Conservation (phyloP, 2,329 filamentous ascomycete genomes). For the Phialophora tarda region DNA sequence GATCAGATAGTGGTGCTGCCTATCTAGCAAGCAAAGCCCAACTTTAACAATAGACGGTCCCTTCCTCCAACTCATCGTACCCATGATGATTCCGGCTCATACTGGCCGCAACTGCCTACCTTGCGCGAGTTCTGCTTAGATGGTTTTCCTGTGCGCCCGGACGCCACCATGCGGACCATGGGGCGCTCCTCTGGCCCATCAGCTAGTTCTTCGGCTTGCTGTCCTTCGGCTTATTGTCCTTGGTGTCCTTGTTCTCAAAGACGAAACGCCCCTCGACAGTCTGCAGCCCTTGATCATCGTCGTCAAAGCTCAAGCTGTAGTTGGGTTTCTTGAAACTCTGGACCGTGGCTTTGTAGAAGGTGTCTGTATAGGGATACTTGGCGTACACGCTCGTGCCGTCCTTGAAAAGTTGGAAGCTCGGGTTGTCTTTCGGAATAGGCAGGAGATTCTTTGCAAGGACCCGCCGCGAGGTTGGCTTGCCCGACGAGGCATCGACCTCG, state of each 20-base stretch:
- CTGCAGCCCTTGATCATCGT: conserved; percentile 71
- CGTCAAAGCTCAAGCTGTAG: conserved; percentile 72
- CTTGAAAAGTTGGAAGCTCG: conserved; percentile 66
- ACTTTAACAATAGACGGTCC: conserved; percentile 1
- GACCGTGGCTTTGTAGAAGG: conserved; percentile 83
- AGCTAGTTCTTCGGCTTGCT: background rate
- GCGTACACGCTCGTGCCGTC: conserved; percentile 75
- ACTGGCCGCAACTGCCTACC: background rate
- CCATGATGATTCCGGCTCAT: background rate
- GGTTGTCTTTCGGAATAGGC: conserved; percentile 68
- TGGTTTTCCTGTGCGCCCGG: background rate
- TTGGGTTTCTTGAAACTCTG: conserved; percentile 63
- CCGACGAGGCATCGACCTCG: conserved; percentile 35
- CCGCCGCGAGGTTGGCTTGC: conserved; percentile 53
- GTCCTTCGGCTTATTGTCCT: conserved; percentile 12
- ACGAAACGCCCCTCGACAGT: conserved; percentile 78
- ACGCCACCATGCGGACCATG: background rate
- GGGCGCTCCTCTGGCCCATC: background rate
- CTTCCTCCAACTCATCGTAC: background rate
- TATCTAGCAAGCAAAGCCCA: conserved; percentile 47
- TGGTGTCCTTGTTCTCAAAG: conserved; percentile 65
- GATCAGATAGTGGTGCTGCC: conserved; percentile 49
- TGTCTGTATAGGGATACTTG: conserved; percentile 81
- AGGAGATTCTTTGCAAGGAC: conserved; percentile 78
- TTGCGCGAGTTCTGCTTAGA: background rate